Evolutionary conservation across 2,329 filamentous ascomycete genomes (phyloP).

Genomic region (Venturia effusa): DNA sequence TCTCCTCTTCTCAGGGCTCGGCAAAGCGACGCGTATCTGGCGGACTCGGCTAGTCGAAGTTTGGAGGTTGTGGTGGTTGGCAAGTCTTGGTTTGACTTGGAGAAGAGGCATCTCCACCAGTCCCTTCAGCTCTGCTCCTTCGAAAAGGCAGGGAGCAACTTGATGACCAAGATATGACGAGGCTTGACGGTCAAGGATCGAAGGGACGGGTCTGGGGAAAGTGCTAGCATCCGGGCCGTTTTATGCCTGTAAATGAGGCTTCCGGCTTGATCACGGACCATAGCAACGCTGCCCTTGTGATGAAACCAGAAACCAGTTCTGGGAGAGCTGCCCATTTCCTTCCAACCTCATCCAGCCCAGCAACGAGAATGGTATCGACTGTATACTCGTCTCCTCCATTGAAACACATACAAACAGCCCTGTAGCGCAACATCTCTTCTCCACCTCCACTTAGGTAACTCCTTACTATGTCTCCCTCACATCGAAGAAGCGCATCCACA

Average conservation of each 20-base stretch:
- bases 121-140: too few species aligned
- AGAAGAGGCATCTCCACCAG: too few species aligned
- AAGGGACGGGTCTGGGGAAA: not conserved
- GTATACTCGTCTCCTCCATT: not conserved
- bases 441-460: not conserved
- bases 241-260: not conserved
- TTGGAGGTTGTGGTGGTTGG: too few species aligned
- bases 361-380: not conserved
- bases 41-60: too few species aligned
- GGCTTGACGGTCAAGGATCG: not conserved
- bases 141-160: too few species aligned
- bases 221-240: not conserved
- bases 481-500: slow-evolving; percentile 8
- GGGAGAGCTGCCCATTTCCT: not conserved
- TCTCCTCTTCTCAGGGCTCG: too few species aligned
- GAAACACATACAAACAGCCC: not conserved
- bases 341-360: not conserved
- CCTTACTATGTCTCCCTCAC: not conserved
- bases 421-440: not conserved
- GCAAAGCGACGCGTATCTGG: too few species aligned
- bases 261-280: not conserved
- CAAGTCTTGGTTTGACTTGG: too few species aligned
- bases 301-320: not conserved
- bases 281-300: not conserved
- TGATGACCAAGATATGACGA: too few species aligned